Conservation (phyloP, 208 protist species). For the Perkinsela sp. region DNA sequence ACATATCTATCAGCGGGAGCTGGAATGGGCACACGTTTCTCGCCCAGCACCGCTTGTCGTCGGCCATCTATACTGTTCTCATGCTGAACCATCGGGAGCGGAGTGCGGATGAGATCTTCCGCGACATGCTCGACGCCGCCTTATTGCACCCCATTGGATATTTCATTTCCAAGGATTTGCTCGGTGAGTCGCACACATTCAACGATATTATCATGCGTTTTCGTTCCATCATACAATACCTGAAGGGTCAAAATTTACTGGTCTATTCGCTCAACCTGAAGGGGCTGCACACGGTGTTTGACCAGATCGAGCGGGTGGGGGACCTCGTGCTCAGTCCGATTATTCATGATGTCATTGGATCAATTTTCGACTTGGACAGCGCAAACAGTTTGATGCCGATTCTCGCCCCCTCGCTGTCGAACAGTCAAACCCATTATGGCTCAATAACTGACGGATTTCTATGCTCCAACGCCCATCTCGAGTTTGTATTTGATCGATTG, state of each 20-base stretch:
- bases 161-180: not conserved
- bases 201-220: not conserved
- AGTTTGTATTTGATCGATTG: not conserved
- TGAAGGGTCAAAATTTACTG: not conserved
- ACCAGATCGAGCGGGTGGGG: not conserved
- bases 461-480: not conserved
- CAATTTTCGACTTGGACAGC: not conserved
- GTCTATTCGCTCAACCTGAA: not conserved
- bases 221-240: not conserved
- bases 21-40: not conserved
- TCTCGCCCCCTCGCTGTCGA: not conserved
- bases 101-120: not conserved
- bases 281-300: not conserved
- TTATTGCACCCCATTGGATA: not conserved
- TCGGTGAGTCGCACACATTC: not conserved
- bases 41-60: not conserved
- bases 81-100: not conserved
- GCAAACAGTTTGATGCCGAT: not conserved
- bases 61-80: not conserved
- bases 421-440: not conserved
- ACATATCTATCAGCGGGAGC: not conserved
- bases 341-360: not conserved
- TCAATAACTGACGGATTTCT: not conserved
- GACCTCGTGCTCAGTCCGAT: not conserved
- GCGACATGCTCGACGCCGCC: not conserved